Conservation (phyloP, 768 basidiomycete genomes). For the Suillus brevipes region DNA sequence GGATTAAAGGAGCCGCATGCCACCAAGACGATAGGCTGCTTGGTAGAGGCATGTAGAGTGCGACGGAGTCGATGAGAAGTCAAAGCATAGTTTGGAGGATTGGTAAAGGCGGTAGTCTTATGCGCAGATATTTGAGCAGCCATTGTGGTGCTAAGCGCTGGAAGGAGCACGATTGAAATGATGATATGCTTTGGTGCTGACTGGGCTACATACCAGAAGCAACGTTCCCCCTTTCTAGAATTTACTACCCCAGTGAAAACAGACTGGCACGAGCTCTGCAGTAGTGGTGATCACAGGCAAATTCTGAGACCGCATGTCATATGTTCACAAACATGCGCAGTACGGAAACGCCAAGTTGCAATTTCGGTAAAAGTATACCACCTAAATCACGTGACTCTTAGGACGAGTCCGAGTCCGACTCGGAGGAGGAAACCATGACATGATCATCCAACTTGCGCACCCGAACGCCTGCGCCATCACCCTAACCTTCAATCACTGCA, state of each 20-base stretch:
- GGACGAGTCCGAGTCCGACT: no score
- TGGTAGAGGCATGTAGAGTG: conserved; percentile 58
- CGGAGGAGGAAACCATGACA: no score
- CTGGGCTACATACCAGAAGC: background rate
- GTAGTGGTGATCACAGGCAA: background rate
- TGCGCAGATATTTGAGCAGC: conserved; percentile 21
- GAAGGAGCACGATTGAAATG: conserved; percentile 9
- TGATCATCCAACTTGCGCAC: no score
- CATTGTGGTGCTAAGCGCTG: conserved; percentile 25
- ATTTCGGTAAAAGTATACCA: no score
- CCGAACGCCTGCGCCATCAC: no score
- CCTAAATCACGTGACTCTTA: background rate
- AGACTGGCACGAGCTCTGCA: background rate
- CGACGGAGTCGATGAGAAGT: conserved; percentile 61
- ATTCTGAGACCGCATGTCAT: background rate
- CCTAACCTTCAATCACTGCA: background rate
- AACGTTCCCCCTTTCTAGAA: background rate
- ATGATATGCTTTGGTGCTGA: conserved; percentile 7
- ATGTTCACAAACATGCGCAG: background rate
- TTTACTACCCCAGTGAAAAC: background rate
- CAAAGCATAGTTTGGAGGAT: conserved; percentile 67
- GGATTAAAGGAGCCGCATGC: conserved; percentile 99
- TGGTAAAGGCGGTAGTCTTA: conserved; percentile 45
- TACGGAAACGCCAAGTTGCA: no score
- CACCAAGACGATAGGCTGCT: conserved; percentile 89